Base-by-base conservation (phyloP, 371 early-diverging fungal species). In the Circinella umbellata region DNA sequence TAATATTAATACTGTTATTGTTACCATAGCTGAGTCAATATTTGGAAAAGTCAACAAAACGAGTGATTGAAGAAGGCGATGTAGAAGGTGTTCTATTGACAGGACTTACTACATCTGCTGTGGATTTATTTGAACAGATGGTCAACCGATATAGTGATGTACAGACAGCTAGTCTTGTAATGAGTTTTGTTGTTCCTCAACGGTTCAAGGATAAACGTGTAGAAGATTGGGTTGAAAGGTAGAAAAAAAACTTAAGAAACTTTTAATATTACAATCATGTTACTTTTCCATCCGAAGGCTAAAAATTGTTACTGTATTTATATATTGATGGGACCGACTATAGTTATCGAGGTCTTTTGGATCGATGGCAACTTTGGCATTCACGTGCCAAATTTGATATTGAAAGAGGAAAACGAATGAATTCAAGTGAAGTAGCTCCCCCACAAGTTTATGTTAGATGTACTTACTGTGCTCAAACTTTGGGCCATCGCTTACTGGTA, bases 381-480 rank as follows among this genome's bases (percentile, higher is more conserved):
- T 82, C 78, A 17, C 85, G 98, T 4, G 95, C 95, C 14, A 80
- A 87, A 39, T 96, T 96, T 72, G 98, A 98, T 80, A 96, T 98
- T 72, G 89, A 88, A 35, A 86, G 94, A 14, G 92, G 92, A 39
- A 84, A 88, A 62, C 76, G 83, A 63, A 85, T 86, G 79, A 82
- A 84, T 8, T 76, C 85, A 5, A 83, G 87, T 38, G 88, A 89
- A 37, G 84, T 90, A 60, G 85, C 90, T 0, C 86, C 94, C 15
- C 91, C 93, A 10, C 95, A 95, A 70, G 90, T 95, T 6, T 92
- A 94, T 70, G 90, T 96, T 38, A 90, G 96, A 48, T 98, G 98
- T 77, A 93, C 91, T 73, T 95, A 88, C 74, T 98, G 98, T 75
- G 88, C 90, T 61, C 92, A 92, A 76, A 85, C 89, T n/a, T 81